These are phyloP conservation scores for Phoenix dactylifera DNA, from an alignment of 176 grass and related monocot genomes.

Conservation along the genomic window DNA sequence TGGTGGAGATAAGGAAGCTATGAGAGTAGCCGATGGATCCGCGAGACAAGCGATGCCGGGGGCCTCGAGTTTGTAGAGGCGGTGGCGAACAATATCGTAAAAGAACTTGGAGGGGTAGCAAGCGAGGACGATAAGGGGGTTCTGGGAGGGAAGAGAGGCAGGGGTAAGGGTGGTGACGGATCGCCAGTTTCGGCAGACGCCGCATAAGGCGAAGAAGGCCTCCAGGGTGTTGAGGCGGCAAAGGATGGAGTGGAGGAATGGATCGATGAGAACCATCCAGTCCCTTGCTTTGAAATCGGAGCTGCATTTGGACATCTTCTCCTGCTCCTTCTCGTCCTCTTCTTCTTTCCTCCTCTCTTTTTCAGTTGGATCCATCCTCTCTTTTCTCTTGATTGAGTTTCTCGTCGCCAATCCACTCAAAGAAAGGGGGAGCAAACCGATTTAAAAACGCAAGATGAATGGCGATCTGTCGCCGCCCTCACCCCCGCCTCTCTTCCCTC, in stretches of 20 bases:
- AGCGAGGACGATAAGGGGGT: constrained; percentile 42
- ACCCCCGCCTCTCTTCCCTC: constrained; percentile 24
- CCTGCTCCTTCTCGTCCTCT: no score
- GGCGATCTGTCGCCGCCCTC: constrained; percentile 6
- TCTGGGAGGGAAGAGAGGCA: constrained; percentile 30
- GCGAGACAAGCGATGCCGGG: constrained; percentile 29
- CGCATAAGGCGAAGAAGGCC: constrained; percentile 47
- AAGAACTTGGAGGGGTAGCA: constrained; percentile 43
- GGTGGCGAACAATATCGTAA: constrained; percentile 35
- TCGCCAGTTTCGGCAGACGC: constrained; percentile 38
- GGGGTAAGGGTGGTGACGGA: constrained; percentile 17
- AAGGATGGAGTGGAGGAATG: constrained; percentile 37
- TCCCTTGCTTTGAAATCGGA: not conserved
- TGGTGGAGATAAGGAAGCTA: constrained; percentile 50
- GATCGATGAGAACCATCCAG: constrained; percentile 25
- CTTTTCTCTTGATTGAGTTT: no score
- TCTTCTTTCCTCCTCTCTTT: no score
- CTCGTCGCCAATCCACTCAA: no score
- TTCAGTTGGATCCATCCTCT: no score
- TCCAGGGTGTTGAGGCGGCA: constrained; percentile 43
- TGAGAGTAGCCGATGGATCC: constrained; percentile 38
- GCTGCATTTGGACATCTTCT: no score
- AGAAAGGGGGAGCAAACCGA: no score
- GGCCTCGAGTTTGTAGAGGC: constrained; percentile 39
- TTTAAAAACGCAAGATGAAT: no score